Evolutionary conservation across 2,329 filamentous ascomycete species (phyloP).

Genomic region (Ophiostoma ulmi): DNA sequence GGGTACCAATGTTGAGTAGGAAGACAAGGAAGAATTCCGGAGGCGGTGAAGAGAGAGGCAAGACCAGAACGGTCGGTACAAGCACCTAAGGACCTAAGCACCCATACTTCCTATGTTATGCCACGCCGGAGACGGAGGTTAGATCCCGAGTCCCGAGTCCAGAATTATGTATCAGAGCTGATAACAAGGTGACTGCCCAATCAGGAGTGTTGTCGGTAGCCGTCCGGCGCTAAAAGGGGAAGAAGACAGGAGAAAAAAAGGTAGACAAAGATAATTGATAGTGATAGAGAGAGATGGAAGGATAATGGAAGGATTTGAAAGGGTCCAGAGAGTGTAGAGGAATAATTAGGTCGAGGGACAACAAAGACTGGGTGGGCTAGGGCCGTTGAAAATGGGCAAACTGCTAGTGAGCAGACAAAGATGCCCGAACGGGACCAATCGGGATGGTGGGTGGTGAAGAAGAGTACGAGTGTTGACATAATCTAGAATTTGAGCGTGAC

Average conservation of each 20-base stretch:
- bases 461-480: too few relatives aligned
- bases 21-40: neutral
- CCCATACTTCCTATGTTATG: neutral
- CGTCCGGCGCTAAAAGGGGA: neutral
- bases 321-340: neutral
- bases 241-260: neutral
- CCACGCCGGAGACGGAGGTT: neutral
- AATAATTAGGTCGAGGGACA: neutral
- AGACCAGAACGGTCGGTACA: neutral
- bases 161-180: neutral
- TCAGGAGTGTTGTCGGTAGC: neutral
- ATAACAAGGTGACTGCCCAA: neutral
- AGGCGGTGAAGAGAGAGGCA: neutral
- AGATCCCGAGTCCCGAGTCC: neutral
- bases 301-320: neutral
- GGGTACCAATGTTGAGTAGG: neutral
- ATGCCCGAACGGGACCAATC: neutral
- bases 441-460: neutral
- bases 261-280: neutral
- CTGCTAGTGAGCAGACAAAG: neutral
- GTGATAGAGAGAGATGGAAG: neutral
- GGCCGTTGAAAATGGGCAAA: slow-evolving; percentile 12
- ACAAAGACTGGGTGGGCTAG: neutral
- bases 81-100: neutral
- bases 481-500: too few relatives aligned